Evolutionary conservation across 2,329 filamentous ascomycete genomes (phyloP).

Genomic region (Arthrobotrys megalospora): DNA sequence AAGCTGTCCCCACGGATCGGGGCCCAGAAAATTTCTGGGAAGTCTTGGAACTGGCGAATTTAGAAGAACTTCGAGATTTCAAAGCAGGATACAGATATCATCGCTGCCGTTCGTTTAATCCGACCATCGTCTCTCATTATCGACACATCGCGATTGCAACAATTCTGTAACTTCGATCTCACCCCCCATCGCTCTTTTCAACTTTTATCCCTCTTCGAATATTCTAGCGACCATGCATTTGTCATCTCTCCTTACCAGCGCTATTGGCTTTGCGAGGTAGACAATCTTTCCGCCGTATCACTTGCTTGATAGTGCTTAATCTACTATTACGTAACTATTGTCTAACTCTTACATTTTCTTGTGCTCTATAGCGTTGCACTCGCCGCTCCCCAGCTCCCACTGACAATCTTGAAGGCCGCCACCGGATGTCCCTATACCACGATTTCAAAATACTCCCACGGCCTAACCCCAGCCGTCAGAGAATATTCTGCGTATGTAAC

Average conservation of each 20-base stretch:
- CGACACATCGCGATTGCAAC: not conserved
- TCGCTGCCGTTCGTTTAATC: slow-evolving; percentile 10
- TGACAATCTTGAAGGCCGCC: not conserved
- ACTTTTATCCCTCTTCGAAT: not conserved
- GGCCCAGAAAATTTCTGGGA: slow-evolving; percentile 2
- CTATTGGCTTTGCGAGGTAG: slow-evolving; percentile 10
- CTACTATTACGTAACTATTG: not conserved
- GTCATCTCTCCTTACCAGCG: not conserved
- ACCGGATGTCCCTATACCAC: not conserved
- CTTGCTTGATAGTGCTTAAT: no score
- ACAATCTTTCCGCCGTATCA: not conserved
- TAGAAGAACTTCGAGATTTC: not conserved
- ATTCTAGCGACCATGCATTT: slow-evolving; percentile 1
- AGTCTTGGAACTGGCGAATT: slow-evolving; percentile 2
- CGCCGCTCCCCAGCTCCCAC: not conserved
- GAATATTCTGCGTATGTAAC: not conserved
- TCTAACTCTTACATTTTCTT: not conserved
- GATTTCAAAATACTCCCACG: not conserved
- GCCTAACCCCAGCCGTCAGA: not conserved
- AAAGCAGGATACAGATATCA: not conserved
- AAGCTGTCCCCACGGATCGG: slow-evolving; percentile 7
- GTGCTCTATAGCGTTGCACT: slow-evolving; percentile 3
- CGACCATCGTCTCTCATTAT: slow-evolving; percentile 20
- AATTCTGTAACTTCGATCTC: not conserved
- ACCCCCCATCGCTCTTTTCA: not conserved